phyloP scores from a whole-genome alignment of 257 asterid genomes.

The Hygrophila difformis region DNA sequence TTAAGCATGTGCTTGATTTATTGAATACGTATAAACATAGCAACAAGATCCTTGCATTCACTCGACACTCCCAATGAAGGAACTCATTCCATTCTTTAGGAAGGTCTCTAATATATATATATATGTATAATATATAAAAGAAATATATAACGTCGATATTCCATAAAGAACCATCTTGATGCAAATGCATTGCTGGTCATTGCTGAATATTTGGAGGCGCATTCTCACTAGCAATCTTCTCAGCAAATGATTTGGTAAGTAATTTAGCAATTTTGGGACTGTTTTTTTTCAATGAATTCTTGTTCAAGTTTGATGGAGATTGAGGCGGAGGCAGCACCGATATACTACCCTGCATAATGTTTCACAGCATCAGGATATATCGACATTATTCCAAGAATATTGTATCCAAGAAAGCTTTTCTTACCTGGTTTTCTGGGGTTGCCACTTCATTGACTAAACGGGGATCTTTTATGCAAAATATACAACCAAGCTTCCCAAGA shows the following conservation, averaged over 20 bases:
- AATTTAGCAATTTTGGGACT: constrained; percentile 16
- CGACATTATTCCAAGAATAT: too few species aligned
- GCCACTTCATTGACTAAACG: too few species aligned
- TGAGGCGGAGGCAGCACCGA: constrained; percentile 50
- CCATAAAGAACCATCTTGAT: constrained; percentile 2
- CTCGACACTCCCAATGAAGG: too few species aligned
- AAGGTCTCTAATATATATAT: too few species aligned
- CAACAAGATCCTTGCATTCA: too few species aligned
- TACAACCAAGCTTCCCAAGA: constrained; percentile 54
- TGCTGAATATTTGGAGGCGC: constrained; percentile 52
- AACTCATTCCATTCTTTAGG: too few species aligned
- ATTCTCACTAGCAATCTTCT: constrained; percentile 40
- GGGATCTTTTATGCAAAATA: constrained; percentile 79
- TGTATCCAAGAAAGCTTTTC: too few species aligned
- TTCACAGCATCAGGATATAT: too few species aligned
- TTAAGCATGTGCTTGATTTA: too few species aligned
- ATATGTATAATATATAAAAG: too few species aligned
- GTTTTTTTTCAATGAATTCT: constrained; percentile 26
- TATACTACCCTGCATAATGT: constrained; percentile 24
- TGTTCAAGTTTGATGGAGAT: constrained; percentile 28
- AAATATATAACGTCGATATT: too few species aligned
- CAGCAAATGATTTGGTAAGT: constrained; percentile 22
- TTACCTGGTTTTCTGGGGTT: constrained; percentile 40
- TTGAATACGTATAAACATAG: too few species aligned
- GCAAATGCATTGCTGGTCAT: constrained; percentile 14